Evolutionary conservation across 768 basidiomycete species (phyloP).

Genomic region (Kwoniella bestiolae): DNA sequence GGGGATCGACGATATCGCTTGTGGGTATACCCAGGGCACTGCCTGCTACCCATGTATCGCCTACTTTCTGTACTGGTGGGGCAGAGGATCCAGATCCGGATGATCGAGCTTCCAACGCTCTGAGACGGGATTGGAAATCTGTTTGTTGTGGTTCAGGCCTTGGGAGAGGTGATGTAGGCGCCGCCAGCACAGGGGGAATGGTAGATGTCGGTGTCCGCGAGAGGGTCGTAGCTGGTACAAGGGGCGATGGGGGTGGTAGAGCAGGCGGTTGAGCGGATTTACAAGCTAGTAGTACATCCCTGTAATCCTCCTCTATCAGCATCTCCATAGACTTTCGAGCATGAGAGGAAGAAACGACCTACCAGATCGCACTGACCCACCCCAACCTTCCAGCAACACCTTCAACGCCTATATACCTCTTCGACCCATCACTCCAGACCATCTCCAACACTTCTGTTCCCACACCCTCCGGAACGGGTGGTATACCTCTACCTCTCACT

Average conservation of each 20-base stretch:
- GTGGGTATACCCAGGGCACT: constrained; percentile 28
- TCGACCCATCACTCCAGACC: constrained; percentile 48
- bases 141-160: constrained; percentile 6
- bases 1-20: constrained; percentile 20
- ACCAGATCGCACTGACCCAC: constrained; percentile 55
- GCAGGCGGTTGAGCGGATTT: constrained; percentile 36
- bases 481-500: constrained; percentile 44
- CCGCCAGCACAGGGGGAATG: constrained; percentile 6
- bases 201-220: not conserved
- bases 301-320: constrained; percentile 7
- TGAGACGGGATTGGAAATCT: constrained; percentile 25
- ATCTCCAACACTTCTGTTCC: constrained; percentile 53
- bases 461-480: constrained; percentile 43
- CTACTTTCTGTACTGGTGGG: constrained; percentile 49
- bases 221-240: constrained; percentile 5
- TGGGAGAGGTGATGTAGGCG: constrained; percentile 11
- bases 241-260: constrained; percentile 48
- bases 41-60: constrained; percentile 50
- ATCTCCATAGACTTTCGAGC: not conserved
- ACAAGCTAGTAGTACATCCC: constrained; percentile 51
- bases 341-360: constrained; percentile 10
- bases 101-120: constrained; percentile 21
- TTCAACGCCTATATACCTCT: constrained; percentile 49
- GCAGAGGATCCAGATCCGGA: constrained; percentile 12
- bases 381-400: constrained; percentile 48